Percentiles rank a stretch among this genome's conserved stretches.
These are phyloP conservation scores for Vanderwaltozyma yarrowii DNA, from an alignment of 805 yeast species.

Conservation along the genomic window DNA sequence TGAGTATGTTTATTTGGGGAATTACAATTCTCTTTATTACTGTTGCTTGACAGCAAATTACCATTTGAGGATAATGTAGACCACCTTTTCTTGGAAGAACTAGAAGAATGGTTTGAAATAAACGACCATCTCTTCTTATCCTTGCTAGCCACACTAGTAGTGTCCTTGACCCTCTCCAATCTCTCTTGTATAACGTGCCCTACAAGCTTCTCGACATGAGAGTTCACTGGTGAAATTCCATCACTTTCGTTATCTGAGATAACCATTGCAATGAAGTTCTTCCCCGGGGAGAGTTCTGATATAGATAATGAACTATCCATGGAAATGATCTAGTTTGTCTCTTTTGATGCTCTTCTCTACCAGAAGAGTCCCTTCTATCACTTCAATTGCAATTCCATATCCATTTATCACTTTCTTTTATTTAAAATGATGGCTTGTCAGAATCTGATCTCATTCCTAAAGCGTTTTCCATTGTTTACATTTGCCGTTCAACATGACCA, in stretches of 20 bases:
- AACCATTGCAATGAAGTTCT: slow-evolving; percentile 24
- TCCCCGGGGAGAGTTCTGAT: neutral
- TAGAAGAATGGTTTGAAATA: slow-evolving; percentile 19
- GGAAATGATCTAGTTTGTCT: no score
- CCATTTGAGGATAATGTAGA: slow-evolving; percentile 18
- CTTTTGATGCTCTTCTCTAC: neutral
- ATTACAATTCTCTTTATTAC: slow-evolving; percentile 1
- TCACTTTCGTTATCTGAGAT: slow-evolving; percentile 26
- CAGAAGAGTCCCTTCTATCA: neutral
- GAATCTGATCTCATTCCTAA: no score
- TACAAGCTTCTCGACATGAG: neutral
- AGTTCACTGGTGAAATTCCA: slow-evolving; percentile 8
- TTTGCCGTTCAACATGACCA: no score
- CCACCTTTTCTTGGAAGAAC: slow-evolving; percentile 24
- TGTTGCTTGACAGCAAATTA: neutral
- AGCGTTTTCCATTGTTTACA: no score
- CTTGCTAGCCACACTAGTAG: neutral
- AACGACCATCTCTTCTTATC: slow-evolving; percentile 19
- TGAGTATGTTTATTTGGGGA: slow-evolving; percentile 5
- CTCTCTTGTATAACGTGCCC: neutral
- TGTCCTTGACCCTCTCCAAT: neutral
- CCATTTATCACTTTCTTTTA: neutral
- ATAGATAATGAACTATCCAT: neutral
- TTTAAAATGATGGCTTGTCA: no score
- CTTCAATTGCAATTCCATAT: neutral